Evolutionary conservation across 2,329 filamentous ascomycete genomes (phyloP).

Genomic region (Phaeosphaeriaceae sp.): DNA sequence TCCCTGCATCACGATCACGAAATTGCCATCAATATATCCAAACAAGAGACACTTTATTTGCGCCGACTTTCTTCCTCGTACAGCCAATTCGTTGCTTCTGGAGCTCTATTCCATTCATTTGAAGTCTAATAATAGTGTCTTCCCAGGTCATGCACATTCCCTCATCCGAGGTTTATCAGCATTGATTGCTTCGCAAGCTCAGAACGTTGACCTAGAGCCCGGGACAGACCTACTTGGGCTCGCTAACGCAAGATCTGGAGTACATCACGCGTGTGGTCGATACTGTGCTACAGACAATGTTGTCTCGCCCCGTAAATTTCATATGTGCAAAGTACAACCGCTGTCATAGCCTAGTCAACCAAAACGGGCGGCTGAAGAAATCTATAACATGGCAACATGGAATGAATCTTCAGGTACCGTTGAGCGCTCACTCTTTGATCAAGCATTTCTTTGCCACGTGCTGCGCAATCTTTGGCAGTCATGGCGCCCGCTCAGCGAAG

Average conservation of each 20-base stretch:
- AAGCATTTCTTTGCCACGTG: conserved; percentile 8
- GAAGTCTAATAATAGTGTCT: conserved; percentile 23
- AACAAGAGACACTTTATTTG: conserved; percentile 40
- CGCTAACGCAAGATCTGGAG: conserved; percentile 23
- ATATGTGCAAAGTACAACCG: conserved; percentile 37
- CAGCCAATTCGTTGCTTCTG: conserved; percentile 27
- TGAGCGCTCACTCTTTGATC: conserved; percentile 11
- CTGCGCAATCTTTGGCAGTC: conserved; percentile 6
- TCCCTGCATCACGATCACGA: conserved; percentile 34
- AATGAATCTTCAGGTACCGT: conserved; percentile 9
- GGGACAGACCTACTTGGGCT: conserved; percentile 23
- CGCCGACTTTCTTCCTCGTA: conserved; percentile 20
- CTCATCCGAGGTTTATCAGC: conserved; percentile 22
- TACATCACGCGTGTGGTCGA: conserved; percentile 29
- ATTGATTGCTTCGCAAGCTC: conserved; percentile 27
- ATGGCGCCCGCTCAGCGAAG: conserved; percentile 36
- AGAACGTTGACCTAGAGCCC: conserved; percentile 33
- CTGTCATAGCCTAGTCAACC: conserved; percentile 20
- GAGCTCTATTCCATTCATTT: conserved; percentile 2
- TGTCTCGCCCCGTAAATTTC: conserved; percentile 39
- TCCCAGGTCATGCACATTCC: conserved; percentile 31
- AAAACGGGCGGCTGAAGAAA: conserved; percentile 15
- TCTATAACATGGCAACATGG: conserved; percentile 33
- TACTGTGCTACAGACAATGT: conserved; percentile 19
- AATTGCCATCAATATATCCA: conserved; percentile 43